Conservation (phyloP, 768 basidiomycete species). For the Amanita exitialis region DNA sequence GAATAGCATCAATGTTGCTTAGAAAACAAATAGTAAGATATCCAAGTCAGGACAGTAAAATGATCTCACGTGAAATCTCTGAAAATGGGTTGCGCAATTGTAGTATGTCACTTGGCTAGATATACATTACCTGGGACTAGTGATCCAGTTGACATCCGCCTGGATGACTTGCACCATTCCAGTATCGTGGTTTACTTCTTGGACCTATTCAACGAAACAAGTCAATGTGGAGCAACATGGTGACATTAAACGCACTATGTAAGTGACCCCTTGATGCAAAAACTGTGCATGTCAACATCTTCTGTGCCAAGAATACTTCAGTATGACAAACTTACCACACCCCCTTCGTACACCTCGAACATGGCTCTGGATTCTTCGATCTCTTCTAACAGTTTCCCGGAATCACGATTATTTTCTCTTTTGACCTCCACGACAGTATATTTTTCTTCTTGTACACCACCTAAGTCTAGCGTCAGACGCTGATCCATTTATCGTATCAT, state of each 20-base stretch:
- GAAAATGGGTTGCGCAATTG: slow-evolving; percentile 1
- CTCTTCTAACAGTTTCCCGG: slow-evolving; percentile 58
- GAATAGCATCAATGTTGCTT: slow-evolving; percentile 70
- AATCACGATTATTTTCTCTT: slow-evolving; percentile 15
- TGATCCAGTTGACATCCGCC: slow-evolving; percentile 81
- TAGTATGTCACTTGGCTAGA: neutral
- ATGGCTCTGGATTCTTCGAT: slow-evolving; percentile 74
- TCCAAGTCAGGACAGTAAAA: neutral
- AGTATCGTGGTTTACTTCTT: slow-evolving; percentile 72
- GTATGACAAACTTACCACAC: slow-evolving; percentile 42
- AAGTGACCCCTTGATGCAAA: slow-evolving; percentile 81
- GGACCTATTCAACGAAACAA: slow-evolving; percentile 33
- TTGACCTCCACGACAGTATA: slow-evolving; percentile 66
- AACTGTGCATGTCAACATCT: slow-evolving; percentile 34
- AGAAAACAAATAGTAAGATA: neutral
- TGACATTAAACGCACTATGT: slow-evolving; percentile 41
- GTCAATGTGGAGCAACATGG: neutral
- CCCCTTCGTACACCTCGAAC: slow-evolving; percentile 88
- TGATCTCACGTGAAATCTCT: slow-evolving; percentile 67
- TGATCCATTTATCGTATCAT: neutral
- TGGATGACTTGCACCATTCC: slow-evolving; percentile 60
- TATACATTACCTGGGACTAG: slow-evolving; percentile 46
- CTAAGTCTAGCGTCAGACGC: slow-evolving; percentile 13
- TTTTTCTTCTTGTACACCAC: slow-evolving; percentile 65
- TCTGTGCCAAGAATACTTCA: neutral